Conservation (phyloP, 2,329 filamentous ascomycete species). For the Trichoderma sp. region DNA sequence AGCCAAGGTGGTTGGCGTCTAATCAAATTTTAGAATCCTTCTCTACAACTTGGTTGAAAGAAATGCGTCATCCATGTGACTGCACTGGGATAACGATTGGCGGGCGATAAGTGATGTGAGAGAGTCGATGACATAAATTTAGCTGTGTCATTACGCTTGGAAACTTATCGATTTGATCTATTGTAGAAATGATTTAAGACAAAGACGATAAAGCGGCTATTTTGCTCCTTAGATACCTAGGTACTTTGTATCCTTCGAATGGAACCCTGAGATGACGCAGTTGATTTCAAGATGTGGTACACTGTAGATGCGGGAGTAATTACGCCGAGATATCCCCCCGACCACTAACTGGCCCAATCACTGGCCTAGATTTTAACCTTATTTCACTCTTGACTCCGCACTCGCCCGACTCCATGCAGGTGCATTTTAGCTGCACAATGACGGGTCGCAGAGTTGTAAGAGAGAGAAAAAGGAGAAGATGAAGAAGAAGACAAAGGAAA, state of each 20-base stretch:
- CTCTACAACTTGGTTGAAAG: background rate
- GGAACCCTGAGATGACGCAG: background rate
- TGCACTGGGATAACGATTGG: background rate
- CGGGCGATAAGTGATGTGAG: background rate
- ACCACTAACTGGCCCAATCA: background rate
- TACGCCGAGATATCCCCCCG: background rate
- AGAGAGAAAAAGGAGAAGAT: background rate
- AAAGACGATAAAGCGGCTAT: background rate
- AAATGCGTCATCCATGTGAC: background rate
- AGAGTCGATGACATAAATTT: background rate
- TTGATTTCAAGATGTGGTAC: background rate
- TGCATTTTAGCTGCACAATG: background rate
- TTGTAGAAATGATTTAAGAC: background rate
- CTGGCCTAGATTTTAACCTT: slow-evolving; percentile 5
- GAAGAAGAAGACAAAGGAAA: background rate
- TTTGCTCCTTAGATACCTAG: background rate
- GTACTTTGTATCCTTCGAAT: background rate
- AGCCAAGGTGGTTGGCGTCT: background rate
- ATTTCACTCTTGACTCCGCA: background rate
- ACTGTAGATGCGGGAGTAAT: background rate
- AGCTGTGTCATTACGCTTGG: background rate
- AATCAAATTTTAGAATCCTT: background rate
- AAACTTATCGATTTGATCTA: background rate
- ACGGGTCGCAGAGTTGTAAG: background rate
- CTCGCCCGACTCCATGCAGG: background rate